A percentile compares a stretch with the other conserved stretches of the same genome.
Evolutionary conservation across 2,329 filamentous ascomycete genomes (phyloP).

Genomic region (Paraconiothyrium brasiliense): DNA sequence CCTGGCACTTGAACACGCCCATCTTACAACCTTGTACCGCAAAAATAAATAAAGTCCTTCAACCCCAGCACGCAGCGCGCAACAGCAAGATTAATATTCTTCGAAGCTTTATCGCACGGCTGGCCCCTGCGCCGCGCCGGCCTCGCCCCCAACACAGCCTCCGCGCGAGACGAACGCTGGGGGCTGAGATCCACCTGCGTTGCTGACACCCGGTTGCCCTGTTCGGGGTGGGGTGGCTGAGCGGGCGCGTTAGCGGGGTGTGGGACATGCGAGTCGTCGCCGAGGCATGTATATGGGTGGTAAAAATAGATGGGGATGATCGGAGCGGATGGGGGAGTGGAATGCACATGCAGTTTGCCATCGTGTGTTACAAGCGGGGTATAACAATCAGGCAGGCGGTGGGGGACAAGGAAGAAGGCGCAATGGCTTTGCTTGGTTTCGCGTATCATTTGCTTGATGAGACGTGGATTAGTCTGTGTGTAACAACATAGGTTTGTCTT

Average conservation of each 20-base stretch:
- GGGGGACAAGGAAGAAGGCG: background rate
- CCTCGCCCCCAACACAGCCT: slow-evolving; percentile 4
- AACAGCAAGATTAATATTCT: background rate
- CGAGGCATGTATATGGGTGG: background rate
- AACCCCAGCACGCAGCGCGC: background rate
- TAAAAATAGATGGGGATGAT: background rate
- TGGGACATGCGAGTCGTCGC: background rate
- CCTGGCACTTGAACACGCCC: slow-evolving; percentile 3
- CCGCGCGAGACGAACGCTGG: slow-evolving; percentile 1
- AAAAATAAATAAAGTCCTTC: background rate
- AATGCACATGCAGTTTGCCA: background rate
- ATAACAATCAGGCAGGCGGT: background rate
- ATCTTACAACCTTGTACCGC: background rate
- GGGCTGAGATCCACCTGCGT: background rate
- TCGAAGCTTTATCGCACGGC: background rate
- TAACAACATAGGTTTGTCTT: background rate
- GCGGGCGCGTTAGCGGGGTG: background rate
- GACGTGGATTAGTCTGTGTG: background rate
- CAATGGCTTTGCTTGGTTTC: background rate
- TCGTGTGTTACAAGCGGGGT: too few species aligned
- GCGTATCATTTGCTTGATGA: too few species aligned
- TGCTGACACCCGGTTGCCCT: slow-evolving; percentile 1
- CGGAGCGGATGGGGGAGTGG: background rate
- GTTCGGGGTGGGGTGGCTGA: slow-evolving; percentile 4
- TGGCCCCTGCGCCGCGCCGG: background rate